These are phyloP conservation scores for Solanum dulcamara DNA, from an alignment of 257 asterid species.

Conservation along the genomic window DNA sequence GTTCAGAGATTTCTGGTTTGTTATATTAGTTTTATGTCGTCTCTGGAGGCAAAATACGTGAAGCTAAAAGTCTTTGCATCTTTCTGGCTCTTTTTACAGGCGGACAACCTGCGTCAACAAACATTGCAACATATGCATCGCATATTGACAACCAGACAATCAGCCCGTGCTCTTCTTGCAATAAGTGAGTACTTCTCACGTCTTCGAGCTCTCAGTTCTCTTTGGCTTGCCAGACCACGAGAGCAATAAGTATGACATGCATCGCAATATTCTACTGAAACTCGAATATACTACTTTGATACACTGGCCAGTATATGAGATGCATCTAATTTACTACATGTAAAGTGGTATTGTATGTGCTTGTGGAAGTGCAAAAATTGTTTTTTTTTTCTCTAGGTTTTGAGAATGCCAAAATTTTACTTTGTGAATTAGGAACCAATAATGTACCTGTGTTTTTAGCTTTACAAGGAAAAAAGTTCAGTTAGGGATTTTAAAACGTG, in stretches of 20 bases:
- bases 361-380: neutral
- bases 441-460: neutral
- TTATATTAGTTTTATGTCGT: neutral
- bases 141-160: slow-evolving; percentile 70
- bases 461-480: neutral
- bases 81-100: slow-evolving; percentile 23
- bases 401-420: neutral
- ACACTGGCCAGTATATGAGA: neutral
- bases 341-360: neutral
- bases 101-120: slow-evolving; percentile 84
- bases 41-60: neutral
- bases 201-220: slow-evolving; percentile 90
- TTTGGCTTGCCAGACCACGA: slow-evolving; percentile 91
- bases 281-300: neutral
- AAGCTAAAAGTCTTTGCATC: neutral
- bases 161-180: slow-evolving; percentile 79
- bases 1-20: neutral
- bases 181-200: slow-evolving; percentile 72
- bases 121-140: slow-evolving; percentile 86
- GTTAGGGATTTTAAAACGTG: neutral
- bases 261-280: neutral
- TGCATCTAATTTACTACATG: neutral
- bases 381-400: neutral
- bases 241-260: slow-evolving; percentile 21
- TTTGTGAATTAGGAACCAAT: neutral